Evolutionary conservation across 192 early-diverging fungal genomes (phyloP).

Genomic region (Backusella morwellensis): DNA sequence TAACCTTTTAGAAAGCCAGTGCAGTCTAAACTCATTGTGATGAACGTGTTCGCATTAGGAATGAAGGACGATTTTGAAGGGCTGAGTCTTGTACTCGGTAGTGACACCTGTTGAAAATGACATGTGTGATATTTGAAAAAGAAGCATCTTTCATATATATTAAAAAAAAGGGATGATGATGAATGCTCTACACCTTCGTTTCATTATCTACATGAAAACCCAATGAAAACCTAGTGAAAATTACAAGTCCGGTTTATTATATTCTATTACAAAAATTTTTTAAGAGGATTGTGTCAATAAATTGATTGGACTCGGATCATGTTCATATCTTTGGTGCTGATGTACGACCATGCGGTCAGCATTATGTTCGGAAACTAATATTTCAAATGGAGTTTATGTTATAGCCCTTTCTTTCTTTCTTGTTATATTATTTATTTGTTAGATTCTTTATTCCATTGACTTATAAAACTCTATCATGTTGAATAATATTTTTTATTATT

Average conservation of each 20-base stretch:
- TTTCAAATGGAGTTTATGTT: constrained; percentile 1
- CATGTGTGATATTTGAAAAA: neutral
- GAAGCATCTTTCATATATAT: too few relatives aligned
- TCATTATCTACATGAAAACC: neutral
- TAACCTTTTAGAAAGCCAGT: neutral
- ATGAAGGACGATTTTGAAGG: neutral
- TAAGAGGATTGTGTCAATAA: neutral
- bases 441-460: neutral
- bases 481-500: neutral
- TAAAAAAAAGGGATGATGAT: too few relatives aligned
- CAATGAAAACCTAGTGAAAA: neutral
- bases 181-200: neutral
- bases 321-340: constrained; percentile 6
- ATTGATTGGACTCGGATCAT: constrained; percentile 7
- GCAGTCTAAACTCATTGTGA: neutral
- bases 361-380: constrained; percentile 6
- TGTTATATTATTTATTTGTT: neutral
- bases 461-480: neutral
- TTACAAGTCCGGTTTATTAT: neutral
- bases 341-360: constrained; percentile 6
- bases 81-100: neutral
- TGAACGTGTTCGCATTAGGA: neutral
- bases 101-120: neutral
- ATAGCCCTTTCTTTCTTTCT: neutral
- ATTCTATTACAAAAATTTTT: neutral